These are phyloP conservation scores for Alopecurus myosuroides DNA, from an alignment of 176 grass and related monocot genomes.

Conservation along the genomic window DNA sequence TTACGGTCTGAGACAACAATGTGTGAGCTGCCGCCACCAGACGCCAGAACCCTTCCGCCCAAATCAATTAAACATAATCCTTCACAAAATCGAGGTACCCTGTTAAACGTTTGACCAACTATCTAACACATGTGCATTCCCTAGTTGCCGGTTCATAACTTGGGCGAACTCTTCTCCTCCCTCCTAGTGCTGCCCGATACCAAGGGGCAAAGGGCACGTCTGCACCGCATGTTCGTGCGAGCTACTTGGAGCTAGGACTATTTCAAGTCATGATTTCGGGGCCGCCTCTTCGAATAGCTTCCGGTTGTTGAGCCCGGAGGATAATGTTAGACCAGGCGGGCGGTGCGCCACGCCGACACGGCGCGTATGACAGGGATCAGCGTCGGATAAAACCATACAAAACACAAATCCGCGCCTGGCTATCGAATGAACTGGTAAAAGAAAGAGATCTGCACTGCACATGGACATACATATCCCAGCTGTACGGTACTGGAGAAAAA, in stretches of 20 bases:
- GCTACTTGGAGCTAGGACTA: neutral
- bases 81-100: neutral
- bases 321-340: neutral
- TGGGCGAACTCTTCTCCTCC: neutral
- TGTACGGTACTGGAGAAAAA: neutral
- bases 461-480: neutral
- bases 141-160: neutral
- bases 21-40: too few species aligned
- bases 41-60: too few species aligned
- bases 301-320: neutral
- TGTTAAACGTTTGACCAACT: neutral
- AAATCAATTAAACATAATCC: too few species aligned
- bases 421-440: neutral
- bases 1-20: too few species aligned
- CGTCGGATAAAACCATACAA: constrained; percentile 11
- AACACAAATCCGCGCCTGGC: neutral
- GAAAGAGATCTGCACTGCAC: neutral
- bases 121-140: neutral
- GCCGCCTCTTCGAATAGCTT: constrained; percentile 7
- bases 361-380: constrained; percentile 35
- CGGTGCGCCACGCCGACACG: constrained; percentile 15
- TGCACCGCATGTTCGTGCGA: neutral
- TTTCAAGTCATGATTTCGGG: constrained; percentile 1
- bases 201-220: neutral
- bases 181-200: neutral